Percentiles rank a stretch among this genome's conserved stretches.
Evolutionary conservation across 106 monocot genomes (phyloP).

Genomic region (Phalaenopsis aphrodite): DNA sequence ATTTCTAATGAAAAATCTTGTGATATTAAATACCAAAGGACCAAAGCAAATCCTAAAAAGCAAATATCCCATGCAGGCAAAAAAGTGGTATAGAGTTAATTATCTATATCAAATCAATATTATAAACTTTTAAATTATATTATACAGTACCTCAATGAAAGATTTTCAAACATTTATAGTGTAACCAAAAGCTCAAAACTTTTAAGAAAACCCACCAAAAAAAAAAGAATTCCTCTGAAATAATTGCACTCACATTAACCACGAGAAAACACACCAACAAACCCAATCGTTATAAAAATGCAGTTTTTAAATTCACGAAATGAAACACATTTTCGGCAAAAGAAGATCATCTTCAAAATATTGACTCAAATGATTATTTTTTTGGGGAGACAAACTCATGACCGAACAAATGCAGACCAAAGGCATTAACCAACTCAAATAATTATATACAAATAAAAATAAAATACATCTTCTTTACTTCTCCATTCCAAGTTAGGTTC

Average conservation of each 20-base stretch:
- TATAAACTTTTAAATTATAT: neutral
- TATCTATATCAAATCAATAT: neutral
- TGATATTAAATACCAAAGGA: neutral
- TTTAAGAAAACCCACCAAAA: neutral
- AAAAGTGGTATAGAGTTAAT: neutral
- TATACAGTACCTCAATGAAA: neutral
- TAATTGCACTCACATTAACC: neutral
- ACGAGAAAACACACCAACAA: no score
- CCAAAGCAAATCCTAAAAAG: neutral
- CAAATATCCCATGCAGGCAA: neutral
- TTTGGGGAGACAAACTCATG: no score
- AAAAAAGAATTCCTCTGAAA: neutral
- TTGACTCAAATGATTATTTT: no score
- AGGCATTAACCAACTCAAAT: neutral
- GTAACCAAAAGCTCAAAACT: no score
- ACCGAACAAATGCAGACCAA: no score
- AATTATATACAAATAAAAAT: neutral
- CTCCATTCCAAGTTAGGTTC: neutral
- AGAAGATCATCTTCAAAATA: neutral
- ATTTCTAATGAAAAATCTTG: neutral
- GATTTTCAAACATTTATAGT: neutral
- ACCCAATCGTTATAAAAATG: no score
- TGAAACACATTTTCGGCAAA: neutral
- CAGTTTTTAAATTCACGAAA: no score
- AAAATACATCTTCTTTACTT: neutral